Evolutionary conservation across 768 basidiomycete genomes (phyloP), one percentile per base, ranked within the genome.

Genomic region (Phylloporus rhodoxanthus): DNA sequence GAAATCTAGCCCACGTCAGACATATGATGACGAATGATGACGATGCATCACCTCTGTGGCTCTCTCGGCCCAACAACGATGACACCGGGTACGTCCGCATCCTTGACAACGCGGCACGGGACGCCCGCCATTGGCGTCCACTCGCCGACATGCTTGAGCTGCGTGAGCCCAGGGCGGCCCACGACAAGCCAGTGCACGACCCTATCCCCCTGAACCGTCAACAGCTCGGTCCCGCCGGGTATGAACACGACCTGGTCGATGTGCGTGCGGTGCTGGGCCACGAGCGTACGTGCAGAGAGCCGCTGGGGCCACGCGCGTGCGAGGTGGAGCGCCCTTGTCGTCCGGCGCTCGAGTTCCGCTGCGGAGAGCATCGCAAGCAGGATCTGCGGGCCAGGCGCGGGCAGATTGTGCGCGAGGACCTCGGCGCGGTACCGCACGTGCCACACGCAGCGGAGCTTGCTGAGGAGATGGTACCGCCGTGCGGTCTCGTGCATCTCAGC

Each of bases 211-310:
- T 65, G 65, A 7, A 65, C 64, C 14, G 60, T 65, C 53, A 65
- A 36, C 0, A 67, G 8, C 39, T 65, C 65, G 2, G 51, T 50
- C 34, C 65, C 63, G 2, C 64, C 64, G 1, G 46, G 53, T 15
- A 65, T 45, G 25, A 65, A 58, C 34, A 65, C 33, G 25, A 65
- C 66, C 33, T 65, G 64, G 43, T 65, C 63, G 11, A 65, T 60
- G 2, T 43, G 52, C 9, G 28, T 11, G 28, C 37, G 37, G 15
- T 41, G 36, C 0, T 20, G 11, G 23, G 54, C 55, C 10, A 51
- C 46, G 10, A 65, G 41, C 28, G 49, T 43, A 2, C 37, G 43
- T 0, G 65, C 45, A 25, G 53, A 50, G 30, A 63, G 25, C 0
- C 54, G 53, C 10, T 29, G 28, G 28, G 64, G 54, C 64, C 64